Conservation (phyloP, 179 eudicot species). For the Patellifolia procumbens region DNA sequence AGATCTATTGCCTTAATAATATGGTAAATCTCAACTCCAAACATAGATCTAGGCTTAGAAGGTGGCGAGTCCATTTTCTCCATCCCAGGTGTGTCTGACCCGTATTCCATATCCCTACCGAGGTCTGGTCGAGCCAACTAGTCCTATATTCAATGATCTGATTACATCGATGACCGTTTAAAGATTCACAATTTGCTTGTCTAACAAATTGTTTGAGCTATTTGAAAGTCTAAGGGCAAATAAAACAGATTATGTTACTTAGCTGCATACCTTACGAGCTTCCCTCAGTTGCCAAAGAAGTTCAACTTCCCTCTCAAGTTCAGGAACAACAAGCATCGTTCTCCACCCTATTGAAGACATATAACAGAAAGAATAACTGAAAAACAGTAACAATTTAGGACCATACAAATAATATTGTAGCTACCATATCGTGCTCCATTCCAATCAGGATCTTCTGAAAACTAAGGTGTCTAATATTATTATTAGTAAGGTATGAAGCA, state of each 20-base stretch:
- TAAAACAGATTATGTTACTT: not conserved
- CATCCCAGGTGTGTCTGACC: too few relatives aligned
- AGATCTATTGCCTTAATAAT: too few relatives aligned
- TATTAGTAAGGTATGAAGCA: not conserved
- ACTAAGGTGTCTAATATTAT: not conserved
- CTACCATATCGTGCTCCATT: not conserved
- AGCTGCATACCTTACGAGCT: conserved; percentile 68
- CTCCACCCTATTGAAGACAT: conserved; percentile 78
- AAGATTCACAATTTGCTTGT: not conserved
- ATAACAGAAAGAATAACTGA: not conserved
- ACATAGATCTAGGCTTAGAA: too few relatives aligned
- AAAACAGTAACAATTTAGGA: not conserved
- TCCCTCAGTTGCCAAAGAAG: conserved; percentile 67
- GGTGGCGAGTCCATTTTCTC: too few relatives aligned
- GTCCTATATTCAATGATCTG: not conserved
- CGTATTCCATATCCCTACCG: too few relatives aligned
- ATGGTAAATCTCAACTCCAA: too few relatives aligned
- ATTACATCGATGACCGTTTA: not conserved
- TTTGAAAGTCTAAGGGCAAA: not conserved
- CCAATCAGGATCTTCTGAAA: not conserved
- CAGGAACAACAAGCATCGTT: conserved; percentile 99
- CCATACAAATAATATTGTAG: not conserved
- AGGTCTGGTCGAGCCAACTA: not conserved
- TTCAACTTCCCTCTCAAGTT: conserved; percentile 90
- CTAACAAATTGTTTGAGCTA: not conserved